phyloP scores from a whole-genome alignment of 305 asterid species.

The Ilex paraguariensis region DNA sequence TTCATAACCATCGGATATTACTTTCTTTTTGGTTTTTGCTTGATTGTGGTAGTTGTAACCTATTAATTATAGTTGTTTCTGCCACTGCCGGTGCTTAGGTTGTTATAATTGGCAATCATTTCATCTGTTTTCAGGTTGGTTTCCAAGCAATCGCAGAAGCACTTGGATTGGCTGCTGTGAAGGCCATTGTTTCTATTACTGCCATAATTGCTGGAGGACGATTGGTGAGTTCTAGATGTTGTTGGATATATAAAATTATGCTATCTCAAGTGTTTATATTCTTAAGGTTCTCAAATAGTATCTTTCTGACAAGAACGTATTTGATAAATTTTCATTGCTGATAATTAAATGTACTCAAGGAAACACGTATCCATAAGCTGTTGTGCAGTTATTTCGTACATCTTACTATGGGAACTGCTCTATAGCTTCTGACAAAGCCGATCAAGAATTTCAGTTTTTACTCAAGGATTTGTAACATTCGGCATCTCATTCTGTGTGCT shows the following conservation, averaged over 20 bases:
- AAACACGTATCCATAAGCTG: too few relatives aligned
- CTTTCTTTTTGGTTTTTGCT: constrained; percentile 3
- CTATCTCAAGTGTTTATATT: background rate
- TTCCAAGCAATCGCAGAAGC: constrained; percentile 99
- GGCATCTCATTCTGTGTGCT: too few relatives aligned
- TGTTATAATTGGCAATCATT: constrained; percentile 8
- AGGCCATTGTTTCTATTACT: constrained; percentile 93
- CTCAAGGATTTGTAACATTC: too few relatives aligned
- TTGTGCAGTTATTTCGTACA: too few relatives aligned
- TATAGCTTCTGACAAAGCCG: too few relatives aligned
- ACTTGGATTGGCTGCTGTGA: constrained; percentile 98
- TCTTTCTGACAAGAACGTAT: background rate
- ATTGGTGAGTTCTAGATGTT: constrained; percentile 42
- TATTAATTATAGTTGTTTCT: background rate
- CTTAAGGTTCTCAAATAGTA: background rate
- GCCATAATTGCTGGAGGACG: constrained; percentile 99
- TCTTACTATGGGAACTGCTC: too few relatives aligned
- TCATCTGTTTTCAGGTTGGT: constrained; percentile 60
- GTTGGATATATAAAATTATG: too few relatives aligned
- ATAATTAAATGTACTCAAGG: too few relatives aligned
- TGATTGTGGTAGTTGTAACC: constrained; percentile 10
- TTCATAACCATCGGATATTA: background rate
- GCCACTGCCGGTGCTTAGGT: constrained; percentile 12
- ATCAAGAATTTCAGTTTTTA: too few relatives aligned
- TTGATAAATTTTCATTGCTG: too few relatives aligned